Conservation (phyloP, 352 stramenopile genomes). For the Pythium oligandrum region DNA sequence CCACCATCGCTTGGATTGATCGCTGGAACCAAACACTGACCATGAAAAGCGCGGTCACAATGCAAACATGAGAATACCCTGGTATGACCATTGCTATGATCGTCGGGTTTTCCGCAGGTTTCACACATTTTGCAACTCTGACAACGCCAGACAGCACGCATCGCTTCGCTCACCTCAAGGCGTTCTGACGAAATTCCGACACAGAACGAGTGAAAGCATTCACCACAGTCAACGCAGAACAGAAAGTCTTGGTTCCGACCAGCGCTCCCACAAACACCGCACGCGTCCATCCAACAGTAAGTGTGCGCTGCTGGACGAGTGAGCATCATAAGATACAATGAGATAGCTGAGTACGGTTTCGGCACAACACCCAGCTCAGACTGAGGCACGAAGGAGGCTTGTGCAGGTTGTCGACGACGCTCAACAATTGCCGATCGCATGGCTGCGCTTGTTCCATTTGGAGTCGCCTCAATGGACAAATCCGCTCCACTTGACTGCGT, state of each 20-base stretch:
- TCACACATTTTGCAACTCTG: slow-evolving; percentile 96
- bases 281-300: slow-evolving; percentile 92
- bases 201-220: slow-evolving; percentile 95
- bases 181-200: slow-evolving; percentile 32
- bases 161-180: slow-evolving; percentile 30
- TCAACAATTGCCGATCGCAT: no score
- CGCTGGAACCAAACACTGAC: slow-evolving; percentile 18
- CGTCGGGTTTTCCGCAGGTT: slow-evolving; percentile 70
- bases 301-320: slow-evolving; percentile 75
- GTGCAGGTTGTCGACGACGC: no score
- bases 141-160: slow-evolving; percentile 89
- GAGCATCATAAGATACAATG: slow-evolving; percentile 69
- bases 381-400: slow-evolving; percentile 36
- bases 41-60: slow-evolving; percentile 25
- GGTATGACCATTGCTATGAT: slow-evolving; percentile 1
- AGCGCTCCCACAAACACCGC: slow-evolving; percentile 85
- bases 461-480: no score
- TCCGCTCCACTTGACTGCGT: no score
- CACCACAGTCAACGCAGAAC: slow-evolving; percentile 96
- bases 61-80: slow-evolving; percentile 17
- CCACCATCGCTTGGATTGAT: slow-evolving; percentile 10
- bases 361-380: slow-evolving; percentile 46
- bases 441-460: no score
- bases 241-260: slow-evolving; percentile 78
- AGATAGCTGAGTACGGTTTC: slow-evolving; percentile 59